Evolutionary conservation across 768 basidiomycete genomes (phyloP), one percentile per base, ranked within the genome.

Genomic region (Suillus tomentosus): DNA sequence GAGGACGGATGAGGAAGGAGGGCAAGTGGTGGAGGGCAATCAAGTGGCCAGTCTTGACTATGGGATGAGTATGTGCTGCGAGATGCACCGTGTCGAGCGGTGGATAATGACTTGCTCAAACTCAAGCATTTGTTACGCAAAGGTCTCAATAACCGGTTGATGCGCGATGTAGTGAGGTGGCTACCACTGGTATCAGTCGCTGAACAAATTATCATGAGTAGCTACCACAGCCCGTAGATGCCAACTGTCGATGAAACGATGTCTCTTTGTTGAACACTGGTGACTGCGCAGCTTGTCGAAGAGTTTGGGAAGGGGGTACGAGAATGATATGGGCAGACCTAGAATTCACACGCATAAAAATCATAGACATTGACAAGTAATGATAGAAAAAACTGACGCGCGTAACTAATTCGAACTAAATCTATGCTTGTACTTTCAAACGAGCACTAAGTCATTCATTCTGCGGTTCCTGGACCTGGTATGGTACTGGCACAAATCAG

Each of bases 91-190:
- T 67, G 65, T 37, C 63, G 63, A 17, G 60, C 66, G 39, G 37
- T 24, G 24, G 56, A 40, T n/a, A 40, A 57, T 3, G 17, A 27
- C 22, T 40, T 57, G 56, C 24, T 57, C 24, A 85, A 69, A 40
- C 67, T 72, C 45, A 71, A 73, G 65, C 81, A 84, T 70, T 83
- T 84, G 67, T 76, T 79, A 56, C 80, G 79, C 40, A 85, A 77
- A 24, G 84, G 81, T 39, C 84, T 75, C 24, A 85, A 73, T 13
- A 84, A 73, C 51, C 84, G 80, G 62, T 78, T 78, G 65, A 83
- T 76, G 27, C 79, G 76, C 27, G 80, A 74, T 8, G 76, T 75
- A 1, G 80, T 77, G 51, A 83, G 73, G 24, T 74, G 73, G 67
- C 67, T 60, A 67, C 69, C 68, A 57, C 61, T 64, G 39, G 72